Evolutionary conservation across 305 asterid genomes (phyloP).

Genomic region (Fraxinus paxiana): DNA sequence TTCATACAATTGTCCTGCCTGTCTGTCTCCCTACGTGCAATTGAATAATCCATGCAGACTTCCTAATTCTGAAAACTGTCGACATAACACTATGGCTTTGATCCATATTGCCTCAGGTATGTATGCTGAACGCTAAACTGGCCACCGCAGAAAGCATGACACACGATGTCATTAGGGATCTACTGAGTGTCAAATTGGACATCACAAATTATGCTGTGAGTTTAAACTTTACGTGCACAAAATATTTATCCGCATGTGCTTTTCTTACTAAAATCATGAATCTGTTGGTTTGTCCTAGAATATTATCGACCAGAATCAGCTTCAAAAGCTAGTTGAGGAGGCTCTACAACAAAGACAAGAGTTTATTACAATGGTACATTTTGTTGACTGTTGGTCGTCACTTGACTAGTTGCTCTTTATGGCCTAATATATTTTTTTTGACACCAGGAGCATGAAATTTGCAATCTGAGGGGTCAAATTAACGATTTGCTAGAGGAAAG

Average conservation of each 20-base stretch:
- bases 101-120: conserved; percentile 45
- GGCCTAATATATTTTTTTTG: conserved; percentile 28
- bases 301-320: conserved; percentile 63
- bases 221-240: conserved; percentile 14
- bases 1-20: background rate
- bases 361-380: conserved; percentile 50
- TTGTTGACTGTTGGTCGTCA: conserved; percentile 7
- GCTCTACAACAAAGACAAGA: conserved; percentile 63
- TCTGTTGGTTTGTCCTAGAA: conserved; percentile 38
- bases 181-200: conserved; percentile 86
- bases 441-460: conserved; percentile 60
- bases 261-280: conserved; percentile 12
- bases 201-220: conserved; percentile 79
- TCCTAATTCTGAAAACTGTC: background rate
- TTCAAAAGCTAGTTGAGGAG: conserved; percentile 69
- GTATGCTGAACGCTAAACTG: conserved; percentile 65
- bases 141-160: conserved; percentile 90
- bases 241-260: conserved; percentile 4
- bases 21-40: conserved; percentile 2
- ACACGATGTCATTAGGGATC: conserved; percentile 90
- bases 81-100: conserved; percentile 5
- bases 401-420: conserved; percentile 7
- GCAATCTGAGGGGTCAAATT: conserved; percentile 51
- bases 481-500: conserved; percentile 62
- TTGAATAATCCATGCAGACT: conserved; percentile 1